These are phyloP conservation scores for Luzula sylvatica DNA, from an alignment of 176 grass and related monocot genomes.

Conservation along the genomic window DNA sequence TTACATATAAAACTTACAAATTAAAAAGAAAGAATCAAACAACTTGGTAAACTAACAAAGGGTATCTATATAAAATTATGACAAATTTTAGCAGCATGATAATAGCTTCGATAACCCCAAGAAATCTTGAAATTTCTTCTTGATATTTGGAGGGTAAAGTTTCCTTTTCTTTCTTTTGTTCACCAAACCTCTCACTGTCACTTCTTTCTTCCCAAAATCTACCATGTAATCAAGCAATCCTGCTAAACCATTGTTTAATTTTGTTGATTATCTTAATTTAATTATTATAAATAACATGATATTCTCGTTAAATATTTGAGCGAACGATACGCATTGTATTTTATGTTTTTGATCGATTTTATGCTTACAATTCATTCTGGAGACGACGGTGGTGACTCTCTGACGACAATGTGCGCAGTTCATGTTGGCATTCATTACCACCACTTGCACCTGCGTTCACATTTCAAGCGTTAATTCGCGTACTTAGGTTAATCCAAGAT, in stretches of 20 bases:
- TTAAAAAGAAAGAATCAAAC: slow-evolving; percentile 5
- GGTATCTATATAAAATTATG: slow-evolving; percentile 9
- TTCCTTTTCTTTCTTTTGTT: slow-evolving; percentile 30
- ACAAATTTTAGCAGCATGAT: slow-evolving; percentile 30
- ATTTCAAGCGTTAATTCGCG: too few relatives aligned
- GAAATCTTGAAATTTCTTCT: slow-evolving; percentile 11
- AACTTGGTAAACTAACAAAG: slow-evolving; percentile 11
- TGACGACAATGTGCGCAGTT: slow-evolving; percentile 66
- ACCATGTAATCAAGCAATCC: slow-evolving; percentile 96
- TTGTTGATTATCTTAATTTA: neutral
- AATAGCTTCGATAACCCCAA: slow-evolving; percentile 34
- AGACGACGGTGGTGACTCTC: slow-evolving; percentile 74
- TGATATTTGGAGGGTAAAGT: neutral
- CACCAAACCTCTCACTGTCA: slow-evolving; percentile 49
- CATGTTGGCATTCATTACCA: slow-evolving; percentile 97
- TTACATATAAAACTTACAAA: neutral
- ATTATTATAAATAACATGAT: neutral
- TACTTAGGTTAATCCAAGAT: too few relatives aligned
- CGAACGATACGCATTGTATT: neutral
- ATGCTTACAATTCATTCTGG: slow-evolving; percentile 94
- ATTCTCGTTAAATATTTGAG: neutral
- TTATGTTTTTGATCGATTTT: too few relatives aligned
- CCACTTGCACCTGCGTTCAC: slow-evolving; percentile 65
- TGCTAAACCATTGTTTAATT: slow-evolving; percentile 27
- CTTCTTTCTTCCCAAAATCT: slow-evolving; percentile 86